phyloP scores from a whole-genome alignment of 345 rosid species.

The Carallia brachiata region DNA sequence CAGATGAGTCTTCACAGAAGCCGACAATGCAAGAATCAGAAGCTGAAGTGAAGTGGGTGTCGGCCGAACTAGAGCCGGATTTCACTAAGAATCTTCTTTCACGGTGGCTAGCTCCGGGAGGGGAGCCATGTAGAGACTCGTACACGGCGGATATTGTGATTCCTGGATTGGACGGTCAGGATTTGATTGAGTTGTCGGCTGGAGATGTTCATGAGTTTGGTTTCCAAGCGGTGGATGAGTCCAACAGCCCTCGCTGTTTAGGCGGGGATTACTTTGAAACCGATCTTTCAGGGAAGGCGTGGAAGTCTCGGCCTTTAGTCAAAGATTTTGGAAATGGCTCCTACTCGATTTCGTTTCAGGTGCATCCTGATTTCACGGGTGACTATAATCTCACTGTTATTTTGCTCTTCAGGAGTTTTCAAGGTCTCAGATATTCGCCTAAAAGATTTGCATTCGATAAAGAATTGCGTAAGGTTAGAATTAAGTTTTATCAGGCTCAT shows the following conservation, averaged over 20 bases:
- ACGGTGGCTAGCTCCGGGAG: conserved; percentile 68
- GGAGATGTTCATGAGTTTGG: conserved; percentile 63
- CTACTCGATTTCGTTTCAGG: conserved; percentile 68
- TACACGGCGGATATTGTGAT: conserved; percentile 52
- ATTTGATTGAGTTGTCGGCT: conserved; percentile 48
- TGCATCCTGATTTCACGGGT: conserved; percentile 87
- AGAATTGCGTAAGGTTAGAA: conserved; percentile 41
- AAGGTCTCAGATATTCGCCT: conserved; percentile 73
- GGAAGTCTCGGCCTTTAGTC: conserved; percentile 84
- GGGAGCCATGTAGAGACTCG: conserved; percentile 59
- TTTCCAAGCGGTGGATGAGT: conserved; percentile 62
- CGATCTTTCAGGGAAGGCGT: conserved; percentile 77
- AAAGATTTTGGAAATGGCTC: conserved; percentile 80
- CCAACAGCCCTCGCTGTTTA: conserved; percentile 46
- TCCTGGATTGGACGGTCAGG: conserved; percentile 53
- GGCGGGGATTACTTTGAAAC: conserved; percentile 94
- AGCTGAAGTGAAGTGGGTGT: conserved; percentile 42
- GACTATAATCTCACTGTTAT: conserved; percentile 64
- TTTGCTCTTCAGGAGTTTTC: conserved; percentile 70
- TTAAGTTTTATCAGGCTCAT: conserved; percentile 43
- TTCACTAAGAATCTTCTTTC: conserved; percentile 50
- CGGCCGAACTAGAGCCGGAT: conserved; percentile 46
- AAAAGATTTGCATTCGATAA: conserved; percentile 54
- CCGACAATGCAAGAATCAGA: conserved; percentile 3
- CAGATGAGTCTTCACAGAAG: conserved; percentile 13